phyloP scores from a whole-genome alignment of 129 eudicot genomes.

The Heracleum sosnowskyi region DNA sequence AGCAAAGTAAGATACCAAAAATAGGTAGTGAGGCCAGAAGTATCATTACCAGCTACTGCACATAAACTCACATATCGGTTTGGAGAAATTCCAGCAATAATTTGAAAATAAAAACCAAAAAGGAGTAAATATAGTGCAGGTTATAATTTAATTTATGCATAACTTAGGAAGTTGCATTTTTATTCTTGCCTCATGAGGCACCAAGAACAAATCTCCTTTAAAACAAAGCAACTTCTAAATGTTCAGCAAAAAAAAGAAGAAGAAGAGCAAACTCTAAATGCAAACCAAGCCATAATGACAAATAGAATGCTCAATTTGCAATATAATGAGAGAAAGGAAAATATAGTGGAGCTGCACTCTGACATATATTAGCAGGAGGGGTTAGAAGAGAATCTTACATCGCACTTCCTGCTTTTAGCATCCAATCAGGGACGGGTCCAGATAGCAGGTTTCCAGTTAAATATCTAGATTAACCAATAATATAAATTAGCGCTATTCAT shows the following conservation, averaged over 20 bases:
- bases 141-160: not conserved
- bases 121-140: too few species aligned
- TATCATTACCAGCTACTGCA: not conserved
- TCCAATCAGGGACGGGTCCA: conserved; percentile 45
- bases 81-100: too few species aligned
- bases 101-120: too few species aligned
- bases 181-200: not conserved
- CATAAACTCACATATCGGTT: not conserved
- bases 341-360: not conserved
- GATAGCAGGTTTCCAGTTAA: conserved; percentile 43
- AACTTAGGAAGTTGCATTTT: not conserved
- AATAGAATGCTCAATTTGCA: not conserved
- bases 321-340: not conserved
- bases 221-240: not conserved
- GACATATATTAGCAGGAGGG: not conserved
- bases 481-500: conserved; percentile 6
- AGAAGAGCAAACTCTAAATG: not conserved
- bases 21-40: not conserved
- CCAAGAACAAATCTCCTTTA: not conserved
- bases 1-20: too few species aligned
- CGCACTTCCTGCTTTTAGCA: conserved; percentile 17
- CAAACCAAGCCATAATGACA: not conserved
- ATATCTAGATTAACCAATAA: conserved; percentile 24
- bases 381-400: conserved; percentile 28
- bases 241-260: not conserved